Evolutionary conservation across 2,329 filamentous ascomycete genomes (phyloP).

Genomic region (Ilyonectria mors-panacis): DNA sequence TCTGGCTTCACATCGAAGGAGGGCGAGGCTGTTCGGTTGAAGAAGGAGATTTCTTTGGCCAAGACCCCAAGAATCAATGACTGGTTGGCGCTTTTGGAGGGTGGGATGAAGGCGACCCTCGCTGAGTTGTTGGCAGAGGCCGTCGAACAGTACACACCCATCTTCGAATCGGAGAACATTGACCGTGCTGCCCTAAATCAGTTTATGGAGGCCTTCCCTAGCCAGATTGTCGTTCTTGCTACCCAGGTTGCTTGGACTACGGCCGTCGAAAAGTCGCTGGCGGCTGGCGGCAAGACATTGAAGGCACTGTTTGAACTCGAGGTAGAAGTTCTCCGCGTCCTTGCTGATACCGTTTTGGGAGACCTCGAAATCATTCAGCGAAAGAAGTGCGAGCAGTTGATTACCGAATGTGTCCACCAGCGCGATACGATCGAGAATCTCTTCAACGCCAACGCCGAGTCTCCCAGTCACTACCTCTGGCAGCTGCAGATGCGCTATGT

Average conservation of each 20-base stretch:
- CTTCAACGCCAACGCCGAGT: constrained; percentile 79
- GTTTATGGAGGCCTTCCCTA: constrained; percentile 90
- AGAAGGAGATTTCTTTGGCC: constrained; percentile 90
- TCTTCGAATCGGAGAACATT: constrained; percentile 81
- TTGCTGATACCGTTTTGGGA: constrained; percentile 90
- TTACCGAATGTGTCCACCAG: constrained; percentile 99
- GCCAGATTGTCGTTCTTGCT: constrained; percentile 94
- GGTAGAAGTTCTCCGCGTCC: constrained; percentile 85
- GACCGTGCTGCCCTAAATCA: constrained; percentile 79
- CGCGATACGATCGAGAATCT: constrained; percentile 93
- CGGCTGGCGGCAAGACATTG: constrained; percentile 78
- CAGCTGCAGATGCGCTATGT: constrained; percentile 97
- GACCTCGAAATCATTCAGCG: constrained; percentile 89
- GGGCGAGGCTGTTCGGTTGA: constrained; percentile 88
- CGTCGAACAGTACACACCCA: constrained; percentile 82
- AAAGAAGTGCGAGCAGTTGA: constrained; percentile 98
- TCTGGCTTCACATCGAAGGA: constrained; percentile 96
- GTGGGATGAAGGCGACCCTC: constrained; percentile 93
- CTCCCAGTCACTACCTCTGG: constrained; percentile 90
- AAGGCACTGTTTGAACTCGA: constrained; percentile 83
- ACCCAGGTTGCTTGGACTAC: constrained; percentile 96
- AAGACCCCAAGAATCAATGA: constrained; percentile 99
- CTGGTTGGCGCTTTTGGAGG: constrained; percentile 95
- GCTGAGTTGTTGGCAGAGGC: constrained; percentile 93
- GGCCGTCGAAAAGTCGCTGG: constrained; percentile 83